phyloP scores from a whole-genome alignment of 805 yeast genomes.

The Monosporozyma solicola region DNA sequence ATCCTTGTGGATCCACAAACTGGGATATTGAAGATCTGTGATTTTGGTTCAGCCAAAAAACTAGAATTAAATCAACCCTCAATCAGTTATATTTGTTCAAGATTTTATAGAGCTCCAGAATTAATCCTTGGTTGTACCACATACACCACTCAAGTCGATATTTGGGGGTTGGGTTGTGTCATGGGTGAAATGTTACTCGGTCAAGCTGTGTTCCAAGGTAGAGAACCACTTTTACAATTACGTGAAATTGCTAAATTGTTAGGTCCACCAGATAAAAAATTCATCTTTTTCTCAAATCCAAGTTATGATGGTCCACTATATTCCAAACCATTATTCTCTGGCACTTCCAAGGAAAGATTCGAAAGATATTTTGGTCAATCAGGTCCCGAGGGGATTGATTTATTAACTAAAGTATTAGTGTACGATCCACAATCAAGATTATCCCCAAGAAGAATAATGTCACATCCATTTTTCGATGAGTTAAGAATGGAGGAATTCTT shows the following conservation, averaged over 20 bases:
- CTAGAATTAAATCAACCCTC: conserved; percentile 75
- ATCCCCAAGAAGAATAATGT: conserved; percentile 70
- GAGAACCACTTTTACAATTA: conserved; percentile 76
- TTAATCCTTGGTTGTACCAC: conserved; percentile 82
- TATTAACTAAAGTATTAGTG: conserved; percentile 70
- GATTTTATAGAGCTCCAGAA: conserved; percentile 83
- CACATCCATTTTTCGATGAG: conserved; percentile 86
- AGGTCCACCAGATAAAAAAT: conserved; percentile 77
- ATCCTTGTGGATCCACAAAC: conserved; percentile 64
- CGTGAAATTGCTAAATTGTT: conserved; percentile 82
- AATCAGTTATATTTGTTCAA: conserved; percentile 89
- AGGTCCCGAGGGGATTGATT: conserved; percentile 77
- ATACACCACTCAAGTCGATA: conserved; percentile 85
- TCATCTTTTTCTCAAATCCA: conserved; percentile 66
- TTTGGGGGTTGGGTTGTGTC: conserved; percentile 98
- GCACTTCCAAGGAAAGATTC: conserved; percentile 47
- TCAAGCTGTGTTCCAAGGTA: conserved; percentile 92
- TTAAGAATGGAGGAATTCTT: conserved; percentile 48
- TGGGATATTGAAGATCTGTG: conserved; percentile 66
- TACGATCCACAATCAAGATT: conserved; percentile 84
- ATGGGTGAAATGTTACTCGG: conserved; percentile 91
- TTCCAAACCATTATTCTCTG: conserved; percentile 52
- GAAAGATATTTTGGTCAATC: conserved; percentile 66
- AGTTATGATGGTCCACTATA: conserved; percentile 67
- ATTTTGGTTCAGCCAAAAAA: conserved; percentile 78